Base-by-base conservation (phyloP, 2,329 filamentous ascomycete genomes). In the Colletotrichum sp. region DNA sequence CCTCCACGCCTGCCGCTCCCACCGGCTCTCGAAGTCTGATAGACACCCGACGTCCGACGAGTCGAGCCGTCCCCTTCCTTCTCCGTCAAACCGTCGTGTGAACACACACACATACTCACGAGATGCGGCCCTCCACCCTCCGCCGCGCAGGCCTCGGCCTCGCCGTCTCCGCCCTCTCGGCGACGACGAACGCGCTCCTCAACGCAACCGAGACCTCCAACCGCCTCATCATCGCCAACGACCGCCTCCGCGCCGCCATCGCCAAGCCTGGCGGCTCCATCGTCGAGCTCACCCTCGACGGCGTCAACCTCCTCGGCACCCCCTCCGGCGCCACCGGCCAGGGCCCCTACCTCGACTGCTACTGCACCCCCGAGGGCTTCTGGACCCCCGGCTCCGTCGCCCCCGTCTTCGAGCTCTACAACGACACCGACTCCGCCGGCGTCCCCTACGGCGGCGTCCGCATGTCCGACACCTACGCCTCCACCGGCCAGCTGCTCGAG, bases 281-380 rank as follows among this genome's bases (percentile, higher is more conserved):
- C 66, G 81, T 83, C 66, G 80, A 81, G 60, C 78, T 87, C 68
- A 81, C 78, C 5, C 79, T 87, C 26, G 81, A 84, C 72, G 81
- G 81, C 28, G 79, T 81, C 72, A 87, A 91, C 78, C 85, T 92
- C 5, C 86, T 92, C 2, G 89, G 90, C 5, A 82, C 82, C 3
- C 77, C 79, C 21, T 83, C 83, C n/a, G 87, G 86, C 21, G 84
- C 84, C 21, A 86, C 82, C 15, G 90, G 90, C 7, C 84, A 87
- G 49, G 88, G 89, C 1, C 88, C 89, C 4, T 91, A 92, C 79
- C 86, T 92, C 10, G 91, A 92, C 80, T 92, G 91, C 81, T 91
- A 92, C 82, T 92, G 90, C 80, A 89, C 85, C 0, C 89, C 90
- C 3, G 85, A 85, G 0, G 91, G 91, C 0, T 88, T 88, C 78